phyloP scores from a whole-genome alignment of 1,284 basidiomycete species.

The Puccinia novopanici region DNA sequence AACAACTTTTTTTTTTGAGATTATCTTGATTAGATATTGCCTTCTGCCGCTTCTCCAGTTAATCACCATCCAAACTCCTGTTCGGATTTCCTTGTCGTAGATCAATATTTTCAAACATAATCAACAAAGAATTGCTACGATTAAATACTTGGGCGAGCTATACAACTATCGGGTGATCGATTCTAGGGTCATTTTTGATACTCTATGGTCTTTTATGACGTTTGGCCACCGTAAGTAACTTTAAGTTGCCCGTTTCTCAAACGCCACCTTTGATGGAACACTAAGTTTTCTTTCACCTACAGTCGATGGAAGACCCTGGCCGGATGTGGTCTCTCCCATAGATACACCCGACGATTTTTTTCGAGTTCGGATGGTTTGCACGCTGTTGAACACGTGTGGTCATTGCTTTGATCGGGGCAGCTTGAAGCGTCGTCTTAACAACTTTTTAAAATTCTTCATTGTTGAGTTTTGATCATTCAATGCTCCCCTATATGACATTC shows the following conservation, averaged over 20 bases:
- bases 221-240: conserved; percentile 71
- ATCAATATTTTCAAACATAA: conserved; percentile 91
- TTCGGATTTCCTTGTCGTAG: conserved; percentile 11
- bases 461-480: conserved; percentile 60
- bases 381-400: conserved; percentile 91
- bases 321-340: conserved; percentile 71
- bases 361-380: conserved; percentile 85
- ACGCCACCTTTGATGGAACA: neutral
- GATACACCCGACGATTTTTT: conserved; percentile 97
- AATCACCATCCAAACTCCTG: neutral
- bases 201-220: conserved; percentile 89
- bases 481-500: too few relatives aligned
- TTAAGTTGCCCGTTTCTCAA: neutral
- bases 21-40: neutral
- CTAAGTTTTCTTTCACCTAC: neutral
- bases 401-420: conserved; percentile 93
- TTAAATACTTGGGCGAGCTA: conserved; percentile 92
- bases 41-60: neutral
- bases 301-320: conserved; percentile 84
- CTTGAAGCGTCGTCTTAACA: conserved; percentile 86
- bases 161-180: conserved; percentile 95
- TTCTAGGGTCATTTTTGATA: conserved; percentile 86
- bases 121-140: conserved; percentile 83
- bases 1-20: neutral
- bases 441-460: conserved; percentile 89